Evolutionary conservation across 495 filamentous ascomycete genomes (phyloP).

Genomic region (Lophiotrema nucula): DNA sequence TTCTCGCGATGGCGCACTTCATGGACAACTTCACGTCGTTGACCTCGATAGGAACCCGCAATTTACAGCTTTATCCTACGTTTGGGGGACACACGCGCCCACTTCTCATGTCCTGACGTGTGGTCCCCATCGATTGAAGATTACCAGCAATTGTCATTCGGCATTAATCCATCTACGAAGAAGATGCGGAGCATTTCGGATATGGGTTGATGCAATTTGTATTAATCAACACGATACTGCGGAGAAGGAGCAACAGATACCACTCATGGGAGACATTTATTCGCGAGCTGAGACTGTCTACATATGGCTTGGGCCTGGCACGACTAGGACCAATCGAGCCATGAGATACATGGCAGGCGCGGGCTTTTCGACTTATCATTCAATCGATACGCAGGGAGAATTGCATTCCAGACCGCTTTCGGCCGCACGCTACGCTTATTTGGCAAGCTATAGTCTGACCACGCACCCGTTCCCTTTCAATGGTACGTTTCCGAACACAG

Average conservation of each 20-base stretch:
- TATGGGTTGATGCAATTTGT: conserved; percentile 21
- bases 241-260: conserved; percentile 14
- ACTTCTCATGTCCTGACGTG: background rate
- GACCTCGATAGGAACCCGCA: background rate
- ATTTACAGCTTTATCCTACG: conserved; percentile 11
- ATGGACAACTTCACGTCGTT: background rate
- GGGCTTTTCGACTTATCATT: background rate
- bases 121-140: background rate
- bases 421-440: background rate
- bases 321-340: conserved; percentile 4
- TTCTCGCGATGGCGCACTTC: too few species aligned
- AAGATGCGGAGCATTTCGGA: background rate
- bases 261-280: conserved; percentile 18
- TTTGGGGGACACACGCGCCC: conserved; percentile 4
- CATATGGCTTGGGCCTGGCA: conserved; percentile 16
- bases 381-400: background rate
- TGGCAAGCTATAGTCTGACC: background rate
- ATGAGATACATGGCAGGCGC: background rate
- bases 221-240: conserved; percentile 7
- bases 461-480: background rate
- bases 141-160: conserved; percentile 12
- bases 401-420: background rate
- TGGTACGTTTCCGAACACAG: background rate
- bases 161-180: conserved; percentile 4
- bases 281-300: conserved; percentile 1